Base-by-base conservation (phyloP, 148 eudicot genomes). In the Rhododendron williamsianum region DNA sequence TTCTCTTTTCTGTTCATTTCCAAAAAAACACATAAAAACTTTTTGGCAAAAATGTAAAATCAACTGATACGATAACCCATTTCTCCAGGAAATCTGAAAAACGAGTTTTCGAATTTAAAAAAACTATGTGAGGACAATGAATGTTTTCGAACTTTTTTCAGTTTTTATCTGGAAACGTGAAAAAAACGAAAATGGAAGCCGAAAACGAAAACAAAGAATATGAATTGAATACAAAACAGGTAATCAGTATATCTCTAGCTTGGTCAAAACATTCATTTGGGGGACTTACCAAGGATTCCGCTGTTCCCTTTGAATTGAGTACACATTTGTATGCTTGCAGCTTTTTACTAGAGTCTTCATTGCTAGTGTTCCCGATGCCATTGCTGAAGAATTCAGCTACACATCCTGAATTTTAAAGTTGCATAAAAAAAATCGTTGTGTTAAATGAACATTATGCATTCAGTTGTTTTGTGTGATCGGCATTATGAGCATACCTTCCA, bases 261-360 rank as follows among this genome's bases (percentile, higher is more conserved):
- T 48, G 36, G 30, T 23, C 6, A 78, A 49, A 78, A 46, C 15
- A 45, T 45, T 82, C 76, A 51, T 13, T 19, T 6, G 45, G 45
- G 45, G 27, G 9, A 69, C 89, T 71, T 90, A 94, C 98, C 99
- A 94, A 86, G 80, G 94, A 76, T 83, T 93, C 99, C 90, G 93
- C 98, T 12, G 92, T 11, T 45, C 92, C 94, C 88, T 93, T 93
- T 79, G 98, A 92, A 85, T 94, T 93, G 7, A 96, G 91, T 79
- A 91, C 94, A 88, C 92, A 93, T 84, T 89, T 93, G 90, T 94
- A 94, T 23, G 94, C 98, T 84, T 87, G 90, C 81, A 85, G 45
- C 81, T 85, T 90, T 86, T 92, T 91, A 30, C 71, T 87, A 21
- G 60, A 81, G 49, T 82, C 89, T 65, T 91, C 90, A 43, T 90